These are phyloP conservation scores for Lophiostoma macrostomum DNA, from an alignment of 495 filamentous ascomycete species.

Conservation along the genomic window DNA sequence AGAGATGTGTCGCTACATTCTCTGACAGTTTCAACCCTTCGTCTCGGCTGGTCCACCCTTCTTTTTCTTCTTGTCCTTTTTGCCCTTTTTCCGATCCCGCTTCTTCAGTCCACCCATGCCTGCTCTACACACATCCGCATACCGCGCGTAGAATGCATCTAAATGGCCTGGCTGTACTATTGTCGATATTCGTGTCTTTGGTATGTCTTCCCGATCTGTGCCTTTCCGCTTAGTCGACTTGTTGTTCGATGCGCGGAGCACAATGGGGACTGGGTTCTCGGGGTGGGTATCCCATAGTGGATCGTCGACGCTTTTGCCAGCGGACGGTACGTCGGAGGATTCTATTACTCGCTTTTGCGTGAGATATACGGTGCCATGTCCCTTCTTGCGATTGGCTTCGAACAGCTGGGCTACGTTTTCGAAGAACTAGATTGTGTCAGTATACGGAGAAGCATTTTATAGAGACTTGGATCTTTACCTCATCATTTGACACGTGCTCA, in stretches of 20 bases:
- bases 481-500: constrained; percentile 68
- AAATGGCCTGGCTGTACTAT: constrained; percentile 71
- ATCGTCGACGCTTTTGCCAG: constrained; percentile 39
- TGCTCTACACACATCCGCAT: constrained; percentile 87
- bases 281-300: constrained; percentile 55
- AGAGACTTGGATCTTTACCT: too few species aligned
- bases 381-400: constrained; percentile 59
- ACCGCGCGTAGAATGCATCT: constrained; percentile 75
- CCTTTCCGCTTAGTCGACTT: constrained; percentile 50
- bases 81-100: constrained; percentile 78
- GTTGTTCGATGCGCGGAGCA: constrained; percentile 83
- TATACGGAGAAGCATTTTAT: too few species aligned
- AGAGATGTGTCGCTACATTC: too few species aligned
- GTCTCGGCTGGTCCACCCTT: constrained; percentile 66
- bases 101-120: constrained; percentile 92
- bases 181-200: constrained; percentile 80
- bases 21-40: constrained; percentile 42
- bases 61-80: constrained; percentile 66
- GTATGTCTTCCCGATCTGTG: constrained; percentile 43
- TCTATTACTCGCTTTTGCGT: constrained; percentile 69
- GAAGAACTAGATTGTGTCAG: too few species aligned
- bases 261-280: constrained; percentile 59
- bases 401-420: constrained; percentile 71
- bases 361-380: constrained; percentile 75
- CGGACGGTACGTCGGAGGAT: constrained; percentile 18